Conservation (phyloP, 768 basidiomycete species). For the Tubosaeta brunneosetosa region DNA sequence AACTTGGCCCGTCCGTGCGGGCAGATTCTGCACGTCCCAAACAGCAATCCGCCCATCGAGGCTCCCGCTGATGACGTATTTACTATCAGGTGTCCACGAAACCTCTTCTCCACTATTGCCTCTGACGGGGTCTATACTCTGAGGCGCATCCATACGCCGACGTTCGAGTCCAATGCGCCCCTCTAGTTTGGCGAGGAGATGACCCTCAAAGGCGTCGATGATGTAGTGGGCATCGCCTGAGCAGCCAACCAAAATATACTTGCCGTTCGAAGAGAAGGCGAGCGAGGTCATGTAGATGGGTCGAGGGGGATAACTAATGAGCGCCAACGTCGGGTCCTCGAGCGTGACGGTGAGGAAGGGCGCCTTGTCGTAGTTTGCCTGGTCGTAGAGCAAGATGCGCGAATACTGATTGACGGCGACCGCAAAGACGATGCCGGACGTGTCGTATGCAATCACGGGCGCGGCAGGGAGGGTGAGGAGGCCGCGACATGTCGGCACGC, state of each 20-base stretch:
- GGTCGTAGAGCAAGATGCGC: constrained; percentile 82
- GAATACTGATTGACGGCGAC: constrained; percentile 80
- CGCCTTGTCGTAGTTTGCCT: constrained; percentile 82
- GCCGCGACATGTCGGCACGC: constrained; percentile 72
- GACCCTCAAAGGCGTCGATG: constrained; percentile 85
- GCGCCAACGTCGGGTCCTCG: constrained; percentile 71
- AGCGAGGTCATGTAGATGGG: constrained; percentile 89
- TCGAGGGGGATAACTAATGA: constrained; percentile 80
- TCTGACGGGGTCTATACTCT: constrained; percentile 61
- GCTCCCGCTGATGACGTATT: constrained; percentile 81
- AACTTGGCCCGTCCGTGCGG: constrained; percentile 44
- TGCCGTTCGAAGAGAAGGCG: constrained; percentile 85
- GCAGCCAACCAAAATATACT: constrained; percentile 88
- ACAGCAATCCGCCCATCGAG: constrained; percentile 79
- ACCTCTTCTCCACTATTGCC: constrained; percentile 93
- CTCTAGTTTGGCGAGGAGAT: constrained; percentile 77
- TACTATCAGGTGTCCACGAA: constrained; percentile 91
- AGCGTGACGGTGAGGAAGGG: constrained; percentile 84
- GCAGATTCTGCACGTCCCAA: constrained; percentile 79
- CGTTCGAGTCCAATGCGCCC: constrained; percentile 83
- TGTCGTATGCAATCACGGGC: constrained; percentile 82
- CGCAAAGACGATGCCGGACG: constrained; percentile 78
- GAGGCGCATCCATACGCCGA: constrained; percentile 43
- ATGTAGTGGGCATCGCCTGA: constrained; percentile 92
- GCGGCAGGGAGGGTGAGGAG: constrained; percentile 67